Conservation (phyloP, 2,329 filamentous ascomycete genomes). For the Coniochaeta sp. region DNA sequence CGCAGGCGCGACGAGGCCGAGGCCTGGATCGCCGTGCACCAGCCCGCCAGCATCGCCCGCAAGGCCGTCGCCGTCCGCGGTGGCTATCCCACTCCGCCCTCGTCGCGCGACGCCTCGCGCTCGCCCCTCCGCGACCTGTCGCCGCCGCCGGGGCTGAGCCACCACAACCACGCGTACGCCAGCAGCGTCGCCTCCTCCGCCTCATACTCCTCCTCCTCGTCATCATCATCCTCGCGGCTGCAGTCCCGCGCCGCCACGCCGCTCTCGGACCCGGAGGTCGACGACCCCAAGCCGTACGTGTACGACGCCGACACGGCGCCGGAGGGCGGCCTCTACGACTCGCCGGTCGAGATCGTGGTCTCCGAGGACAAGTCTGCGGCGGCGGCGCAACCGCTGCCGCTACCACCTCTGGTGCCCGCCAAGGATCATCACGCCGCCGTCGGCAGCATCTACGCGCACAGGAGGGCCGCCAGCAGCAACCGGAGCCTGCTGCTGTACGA, state of each 20-base stretch:
- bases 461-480: slow-evolving; percentile 8
- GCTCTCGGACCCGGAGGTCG: slow-evolving; percentile 31
- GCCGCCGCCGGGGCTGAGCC: slow-evolving; percentile 22
- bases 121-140: slow-evolving; percentile 37
- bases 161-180: slow-evolving; percentile 39
- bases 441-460: slow-evolving; percentile 16
- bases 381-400: too few relatives aligned
- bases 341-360: slow-evolving; percentile 36
- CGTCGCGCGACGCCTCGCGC: slow-evolving; percentile 35
- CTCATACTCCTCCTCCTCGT: slow-evolving; percentile 16
- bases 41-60: slow-evolving; percentile 24
- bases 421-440: slow-evolving; percentile 16
- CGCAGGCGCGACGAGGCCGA: slow-evolving; percentile 34
- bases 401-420: slow-evolving; percentile 27
- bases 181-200: slow-evolving; percentile 24
- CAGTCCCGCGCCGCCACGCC: slow-evolving; percentile 43
- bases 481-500: slow-evolving; percentile 44
- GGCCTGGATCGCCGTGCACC: slow-evolving; percentile 18
- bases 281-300: slow-evolving; percentile 26
- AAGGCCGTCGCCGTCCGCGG: too few relatives aligned
- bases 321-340: slow-evolving; percentile 39
- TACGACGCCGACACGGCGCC: slow-evolving; percentile 15
- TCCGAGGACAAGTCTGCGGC: slow-evolving; percentile 13
- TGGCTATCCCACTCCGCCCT: slow-evolving; percentile 38
- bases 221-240: slow-evolving; percentile 11